Evolutionary conservation across 163 green algal species (phyloP).

Genomic region (Chlamydomonas reinhardtii): DNA sequence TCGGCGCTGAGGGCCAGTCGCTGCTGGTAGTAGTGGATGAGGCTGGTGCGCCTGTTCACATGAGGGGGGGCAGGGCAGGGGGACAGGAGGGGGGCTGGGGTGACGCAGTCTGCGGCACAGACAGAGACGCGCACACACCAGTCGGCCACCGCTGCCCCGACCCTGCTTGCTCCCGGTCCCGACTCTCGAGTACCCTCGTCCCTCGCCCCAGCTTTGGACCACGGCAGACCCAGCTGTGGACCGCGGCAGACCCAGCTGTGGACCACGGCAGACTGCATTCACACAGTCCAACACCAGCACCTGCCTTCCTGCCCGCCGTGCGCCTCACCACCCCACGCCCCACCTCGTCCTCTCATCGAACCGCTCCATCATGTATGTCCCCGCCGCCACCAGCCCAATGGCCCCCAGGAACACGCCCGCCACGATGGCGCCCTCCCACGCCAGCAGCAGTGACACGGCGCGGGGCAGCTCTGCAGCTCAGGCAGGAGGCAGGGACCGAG

Average conservation of each 20-base stretch:
- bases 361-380: conserved; percentile 35
- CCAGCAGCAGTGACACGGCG: conserved; percentile 15
- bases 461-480: conserved; percentile 15
- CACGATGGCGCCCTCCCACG: conserved; percentile 42
- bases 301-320: too few species aligned
- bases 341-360: conserved; percentile 32
- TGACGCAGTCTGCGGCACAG: too few species aligned
- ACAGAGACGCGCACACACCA: too few species aligned
- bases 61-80: neutral
- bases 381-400: conserved; percentile 2
- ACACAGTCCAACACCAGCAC: too few species aligned
- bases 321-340: neutral
- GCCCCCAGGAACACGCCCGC: conserved; percentile 26
- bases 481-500: neutral
- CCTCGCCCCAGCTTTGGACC: too few species aligned
- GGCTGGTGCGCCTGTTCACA: conserved; percentile 10
- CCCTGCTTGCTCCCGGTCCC: too few species aligned
- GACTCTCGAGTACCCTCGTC: too few species aligned
- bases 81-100: too few species aligned
- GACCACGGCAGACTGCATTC: too few species aligned
- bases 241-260: too few species aligned
- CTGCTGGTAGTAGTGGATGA: conserved; percentile 32
- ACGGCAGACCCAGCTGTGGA: too few species aligned
- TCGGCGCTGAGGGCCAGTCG: neutral
- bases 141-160: too few species aligned